Percentiles rank a stretch among this genome's conserved stretches.
phyloP scores from a whole-genome alignment of 2,329 filamentous ascomycete genomes.

The Tolypocladium guangdongense region DNA sequence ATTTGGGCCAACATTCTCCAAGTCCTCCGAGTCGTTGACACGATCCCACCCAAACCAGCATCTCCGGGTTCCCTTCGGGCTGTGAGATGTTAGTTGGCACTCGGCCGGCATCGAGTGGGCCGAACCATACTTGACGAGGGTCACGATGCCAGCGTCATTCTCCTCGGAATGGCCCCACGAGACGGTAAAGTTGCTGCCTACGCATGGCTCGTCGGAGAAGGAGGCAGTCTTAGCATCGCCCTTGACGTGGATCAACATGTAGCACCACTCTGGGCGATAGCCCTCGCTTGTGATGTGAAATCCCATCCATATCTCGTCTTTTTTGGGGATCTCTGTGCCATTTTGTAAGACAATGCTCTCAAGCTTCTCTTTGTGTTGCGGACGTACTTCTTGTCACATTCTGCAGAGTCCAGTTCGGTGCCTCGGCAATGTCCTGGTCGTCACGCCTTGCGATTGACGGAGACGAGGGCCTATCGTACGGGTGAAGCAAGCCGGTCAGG shows the following conservation, averaged over 20 bases:
- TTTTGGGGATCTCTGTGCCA: background rate
- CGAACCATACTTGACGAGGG: conserved; percentile 19
- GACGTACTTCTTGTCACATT: background rate
- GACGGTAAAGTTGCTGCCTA: conserved; percentile 12
- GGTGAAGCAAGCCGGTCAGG: too few relatives aligned
- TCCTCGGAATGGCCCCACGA: conserved; percentile 20
- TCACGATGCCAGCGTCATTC: conserved; percentile 18
- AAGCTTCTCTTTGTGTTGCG: too few relatives aligned
- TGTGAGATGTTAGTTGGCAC: background rate
- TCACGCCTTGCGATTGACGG: too few relatives aligned
- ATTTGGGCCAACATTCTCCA: conserved; percentile 10
- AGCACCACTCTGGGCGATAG: conserved; percentile 3
- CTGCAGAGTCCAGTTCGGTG: conserved; percentile 2
- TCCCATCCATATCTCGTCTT: conserved; percentile 3
- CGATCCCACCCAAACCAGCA: conserved; percentile 18
- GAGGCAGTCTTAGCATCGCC: conserved; percentile 10
- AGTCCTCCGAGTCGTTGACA: conserved; percentile 7
- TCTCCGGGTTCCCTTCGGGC: conserved; percentile 1
- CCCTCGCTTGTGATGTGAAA: conserved; percentile 5
- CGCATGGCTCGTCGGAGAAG: conserved; percentile 14
- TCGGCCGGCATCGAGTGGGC: conserved; percentile 2
- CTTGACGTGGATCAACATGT: conserved; percentile 5
- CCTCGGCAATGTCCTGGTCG: background rate
- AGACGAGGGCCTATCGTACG: too few relatives aligned
- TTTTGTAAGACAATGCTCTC: too few relatives aligned